Evolutionary conservation across 176 grass and related monocot species (phyloP), one percentile per base, ranked within the genome.

Genomic region (Aegilops sharonensis): DNA sequence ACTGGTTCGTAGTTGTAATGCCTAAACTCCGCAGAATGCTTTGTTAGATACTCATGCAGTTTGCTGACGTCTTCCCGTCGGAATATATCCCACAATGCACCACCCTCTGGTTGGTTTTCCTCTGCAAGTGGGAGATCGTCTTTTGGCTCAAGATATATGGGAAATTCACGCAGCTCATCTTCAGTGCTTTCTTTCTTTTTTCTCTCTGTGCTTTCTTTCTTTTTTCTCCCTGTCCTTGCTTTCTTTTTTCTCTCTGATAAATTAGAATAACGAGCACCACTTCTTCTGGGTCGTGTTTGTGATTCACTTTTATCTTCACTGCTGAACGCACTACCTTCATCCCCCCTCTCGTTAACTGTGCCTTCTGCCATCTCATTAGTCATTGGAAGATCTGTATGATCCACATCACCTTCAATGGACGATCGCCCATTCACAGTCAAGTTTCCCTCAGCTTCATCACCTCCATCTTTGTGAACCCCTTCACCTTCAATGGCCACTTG

Each of bases 1-100:
- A 98, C 90, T 23, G 82, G 67, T 64, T 80, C 79, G 12, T 85
- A 92, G 2, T 90, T 72, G 29, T 6, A 34, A 79, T 98, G 96
- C 63, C 87, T 95, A 35, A 98, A 98, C 85, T 95, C 93, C 4
- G 75, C 63, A 7, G 78, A 82, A 62, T 98, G 84, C 39, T 88
- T 98, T n/a, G 34, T 78, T n/a, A 98, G 86, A 88, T 95, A 98
- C 61, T 91, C 90, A 15, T 88, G 83, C 11, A 98, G 79, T 87
- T 95, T 95, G 4, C 72, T 83, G 10, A 89, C 90, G 87, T 98
- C 96, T 88, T 95, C 92, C 30, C 92, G 84, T 47, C 92, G 82
- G 47, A 93, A 98, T 57, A 98, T 98, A 75, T 98, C 93, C 96
- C 93, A 98, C 71, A 98, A 56, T 64, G 96, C 96, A 85, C 93